A percentile compares a stretch with the other conserved stretches of the same genome.
Conservation (phyloP, 1,284 basidiomycete genomes). For the Exobasidium cylindrosporum region DNA sequence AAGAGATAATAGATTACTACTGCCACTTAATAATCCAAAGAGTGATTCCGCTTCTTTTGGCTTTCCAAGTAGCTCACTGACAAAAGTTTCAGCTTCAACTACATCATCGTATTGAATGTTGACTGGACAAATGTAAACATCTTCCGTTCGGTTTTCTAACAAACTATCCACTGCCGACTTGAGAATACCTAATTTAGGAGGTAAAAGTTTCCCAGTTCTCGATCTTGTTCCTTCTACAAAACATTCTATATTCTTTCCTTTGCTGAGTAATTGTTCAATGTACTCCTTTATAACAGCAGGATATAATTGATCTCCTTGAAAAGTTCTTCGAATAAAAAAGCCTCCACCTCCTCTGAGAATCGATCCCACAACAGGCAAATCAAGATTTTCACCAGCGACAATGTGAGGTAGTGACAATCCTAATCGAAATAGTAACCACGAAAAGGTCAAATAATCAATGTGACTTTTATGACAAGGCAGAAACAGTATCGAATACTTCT, state of each 20-base stretch:
- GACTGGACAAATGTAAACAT: constrained; percentile 56
- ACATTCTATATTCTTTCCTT: constrained; percentile 54
- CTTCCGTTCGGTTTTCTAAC: constrained; percentile 46
- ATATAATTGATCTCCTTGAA: constrained; percentile 55
- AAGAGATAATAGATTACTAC: constrained; percentile 51
- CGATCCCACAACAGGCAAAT: constrained; percentile 51
- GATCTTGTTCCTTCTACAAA: constrained; percentile 56
- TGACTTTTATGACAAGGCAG: constrained; percentile 57
- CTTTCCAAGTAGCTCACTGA: constrained; percentile 55
- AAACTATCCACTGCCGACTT: constrained; percentile 56
- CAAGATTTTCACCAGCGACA: constrained; percentile 56
- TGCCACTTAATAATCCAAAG: constrained; percentile 51
- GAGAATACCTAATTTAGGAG: constrained; percentile 56
- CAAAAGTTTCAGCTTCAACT: constrained; percentile 56
- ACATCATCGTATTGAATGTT: constrained; percentile 57
- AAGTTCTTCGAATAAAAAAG: constrained; percentile 55
- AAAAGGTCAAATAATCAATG: constrained; percentile 51
- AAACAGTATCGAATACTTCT: constrained; percentile 54
- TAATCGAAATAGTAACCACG: constrained; percentile 53
- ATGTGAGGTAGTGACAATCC: constrained; percentile 56
- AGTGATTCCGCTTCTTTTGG: constrained; percentile 57
- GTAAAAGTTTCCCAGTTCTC: constrained; percentile 56
- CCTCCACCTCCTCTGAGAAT: constrained; percentile 54
- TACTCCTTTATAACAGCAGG: constrained; percentile 55
- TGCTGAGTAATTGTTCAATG: constrained; percentile 52